Percentiles rank a stretch among this genome's conserved stretches.
Conservation (phyloP, 2,329 filamentous ascomycete species). For the Eutypa lata region DNA sequence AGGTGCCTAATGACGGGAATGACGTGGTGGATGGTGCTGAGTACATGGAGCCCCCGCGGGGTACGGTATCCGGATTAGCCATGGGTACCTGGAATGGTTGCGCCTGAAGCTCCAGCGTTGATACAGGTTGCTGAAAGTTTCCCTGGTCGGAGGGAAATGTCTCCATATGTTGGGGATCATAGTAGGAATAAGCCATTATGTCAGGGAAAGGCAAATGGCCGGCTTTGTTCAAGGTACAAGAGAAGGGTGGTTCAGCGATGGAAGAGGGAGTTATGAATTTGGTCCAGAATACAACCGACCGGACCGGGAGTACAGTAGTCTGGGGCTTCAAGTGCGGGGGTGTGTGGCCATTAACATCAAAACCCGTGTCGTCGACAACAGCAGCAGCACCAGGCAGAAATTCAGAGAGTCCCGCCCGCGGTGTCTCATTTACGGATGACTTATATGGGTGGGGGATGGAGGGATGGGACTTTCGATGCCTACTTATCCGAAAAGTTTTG, state of each 20-base stretch:
- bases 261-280: background rate
- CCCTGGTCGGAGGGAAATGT: no score
- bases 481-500: no score
- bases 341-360: background rate
- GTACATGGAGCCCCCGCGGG: background rate
- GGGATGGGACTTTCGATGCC: no score
- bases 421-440: background rate
- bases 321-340: background rate
- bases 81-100: no score
- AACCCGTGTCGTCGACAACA: background rate
- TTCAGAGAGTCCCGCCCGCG: background rate
- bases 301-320: background rate
- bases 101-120: no score
- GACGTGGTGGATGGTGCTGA: background rate
- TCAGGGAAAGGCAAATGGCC: background rate
- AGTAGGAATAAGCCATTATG: background rate
- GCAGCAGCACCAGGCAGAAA: background rate
- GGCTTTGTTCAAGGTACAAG: background rate
- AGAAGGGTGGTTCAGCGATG: background rate
- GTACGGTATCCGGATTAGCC: background rate
- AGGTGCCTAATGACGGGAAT: no score
- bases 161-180: background rate
- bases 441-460: background rate
- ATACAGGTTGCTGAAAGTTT: no score
- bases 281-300: background rate